These are phyloP conservation scores for Acer campestre DNA, from an alignment of 345 rosid genomes.

Conservation along the genomic window DNA sequence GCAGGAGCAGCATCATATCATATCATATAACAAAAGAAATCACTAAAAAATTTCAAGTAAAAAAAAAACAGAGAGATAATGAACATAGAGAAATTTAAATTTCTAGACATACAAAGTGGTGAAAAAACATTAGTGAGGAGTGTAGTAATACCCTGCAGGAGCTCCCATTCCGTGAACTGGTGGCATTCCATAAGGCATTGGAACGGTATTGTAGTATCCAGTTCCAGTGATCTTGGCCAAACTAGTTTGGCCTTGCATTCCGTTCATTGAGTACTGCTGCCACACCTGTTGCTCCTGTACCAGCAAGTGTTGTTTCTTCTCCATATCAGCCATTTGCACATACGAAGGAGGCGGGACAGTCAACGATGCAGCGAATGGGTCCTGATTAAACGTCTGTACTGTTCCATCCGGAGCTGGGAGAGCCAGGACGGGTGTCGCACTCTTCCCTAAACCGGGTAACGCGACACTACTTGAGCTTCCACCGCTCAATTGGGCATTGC, in stretches of 20 bases:
- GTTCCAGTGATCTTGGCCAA: conserved; percentile 55
- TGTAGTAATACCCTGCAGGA: conserved; percentile 50
- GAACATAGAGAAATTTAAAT: conserved; percentile 29
- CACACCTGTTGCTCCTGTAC: conserved; percentile 76
- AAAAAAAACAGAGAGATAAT: conserved; percentile 23
- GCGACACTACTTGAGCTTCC: conserved; percentile 90
- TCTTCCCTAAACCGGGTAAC: conserved; percentile 48
- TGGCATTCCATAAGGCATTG: conserved; percentile 63
- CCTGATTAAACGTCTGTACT: conserved; percentile 64
- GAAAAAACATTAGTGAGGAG: conserved; percentile 39
- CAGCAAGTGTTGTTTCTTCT: conserved; percentile 65
- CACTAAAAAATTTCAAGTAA: conserved; percentile 5
- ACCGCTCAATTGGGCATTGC: conserved; percentile 53
- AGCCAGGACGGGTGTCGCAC: conserved; percentile 58
- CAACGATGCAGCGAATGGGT: conserved; percentile 73
- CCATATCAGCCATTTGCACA: conserved; percentile 87
- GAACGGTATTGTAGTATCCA: conserved; percentile 41
- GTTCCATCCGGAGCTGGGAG: conserved; percentile 87
- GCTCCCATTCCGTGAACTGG: conserved; percentile 52
- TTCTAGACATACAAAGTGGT: conserved; percentile 21
- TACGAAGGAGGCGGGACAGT: conserved; percentile 74
- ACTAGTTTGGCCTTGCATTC: conserved; percentile 82
- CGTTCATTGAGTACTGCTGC: conserved; percentile 73
- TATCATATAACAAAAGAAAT: conserved; percentile 25
- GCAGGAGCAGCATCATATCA: conserved; percentile 28